phyloP scores from a whole-genome alignment of 495 filamentous ascomycete species.

The Sordaria brevicollis region DNA sequence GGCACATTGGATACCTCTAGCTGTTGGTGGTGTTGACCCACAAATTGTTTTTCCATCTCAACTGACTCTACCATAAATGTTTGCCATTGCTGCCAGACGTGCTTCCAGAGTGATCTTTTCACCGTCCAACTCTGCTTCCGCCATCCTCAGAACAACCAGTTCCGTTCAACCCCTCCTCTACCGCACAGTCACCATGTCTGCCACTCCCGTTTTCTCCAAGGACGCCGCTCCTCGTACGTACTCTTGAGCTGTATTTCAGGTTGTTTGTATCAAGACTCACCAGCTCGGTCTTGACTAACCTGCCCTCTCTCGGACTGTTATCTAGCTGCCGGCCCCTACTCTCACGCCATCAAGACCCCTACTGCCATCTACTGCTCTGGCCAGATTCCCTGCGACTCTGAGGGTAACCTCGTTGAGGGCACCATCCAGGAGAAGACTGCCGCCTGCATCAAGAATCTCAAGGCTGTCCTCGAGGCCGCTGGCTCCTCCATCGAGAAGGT shows the following conservation, averaged over 20 bases:
- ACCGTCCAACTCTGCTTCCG: not conserved
- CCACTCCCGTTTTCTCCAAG: slow-evolving; percentile 38
- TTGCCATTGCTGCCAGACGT: slow-evolving; percentile 7
- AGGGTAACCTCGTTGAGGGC: slow-evolving; percentile 65
- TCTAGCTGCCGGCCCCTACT: slow-evolving; percentile 48
- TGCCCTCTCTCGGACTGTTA: not conserved
- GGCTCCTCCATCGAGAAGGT: slow-evolving; percentile 63
- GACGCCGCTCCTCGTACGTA: slow-evolving; percentile 43
- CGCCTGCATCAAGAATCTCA: slow-evolving; percentile 66
- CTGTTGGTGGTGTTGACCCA: not conserved
- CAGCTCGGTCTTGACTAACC: not conserved
- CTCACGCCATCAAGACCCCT: slow-evolving; percentile 80
- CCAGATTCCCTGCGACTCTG: slow-evolving; percentile 73
- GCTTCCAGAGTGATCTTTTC: slow-evolving; percentile 7
- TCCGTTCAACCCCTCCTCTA: slow-evolving; percentile 6
- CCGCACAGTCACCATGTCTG: slow-evolving; percentile 29
- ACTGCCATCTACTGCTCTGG: slow-evolving; percentile 84
- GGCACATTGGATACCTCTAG: too few relatives aligned
- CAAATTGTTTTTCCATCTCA: not conserved
- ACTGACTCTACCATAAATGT: slow-evolving; percentile 7
- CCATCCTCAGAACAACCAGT: not conserved
- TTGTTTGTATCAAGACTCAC: too few relatives aligned
- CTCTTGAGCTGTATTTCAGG: not conserved
- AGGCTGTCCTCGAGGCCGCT: slow-evolving; percentile 67
- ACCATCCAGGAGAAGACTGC: slow-evolving; percentile 68